Percentiles rank a stretch among this genome's conserved stretches.
These are phyloP conservation scores for Mycena alexandri DNA, from an alignment of 768 basidiomycete species.

Conservation along the genomic window DNA sequence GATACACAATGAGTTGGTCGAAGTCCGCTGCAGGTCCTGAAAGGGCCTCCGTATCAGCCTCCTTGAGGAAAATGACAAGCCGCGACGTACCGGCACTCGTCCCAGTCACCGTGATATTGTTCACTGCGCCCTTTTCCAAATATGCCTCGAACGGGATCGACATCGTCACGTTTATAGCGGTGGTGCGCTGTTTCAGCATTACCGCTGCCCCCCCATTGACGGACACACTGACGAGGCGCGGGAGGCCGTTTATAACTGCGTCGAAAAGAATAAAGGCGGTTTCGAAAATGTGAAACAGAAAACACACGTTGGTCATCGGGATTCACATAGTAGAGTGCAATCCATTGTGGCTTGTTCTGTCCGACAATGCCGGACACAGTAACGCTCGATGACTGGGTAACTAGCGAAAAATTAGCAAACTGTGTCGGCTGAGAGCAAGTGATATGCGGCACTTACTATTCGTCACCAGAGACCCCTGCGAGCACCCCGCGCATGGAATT, in stretches of 20 bases:
- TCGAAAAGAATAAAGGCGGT: too few species aligned
- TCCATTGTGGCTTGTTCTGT: conserved; percentile 26
- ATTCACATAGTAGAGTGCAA: conserved; percentile 31
- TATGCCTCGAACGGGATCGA: conserved; percentile 29
- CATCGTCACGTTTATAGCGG: conserved; percentile 28
- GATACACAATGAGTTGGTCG: conserved; percentile 26
- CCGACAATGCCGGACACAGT: conserved; percentile 25
- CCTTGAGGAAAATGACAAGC: conserved; percentile 6
- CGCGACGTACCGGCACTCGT: conserved; percentile 25
- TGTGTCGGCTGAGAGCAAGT: too few species aligned
- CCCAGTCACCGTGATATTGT: conserved; percentile 29
- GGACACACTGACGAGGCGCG: conserved; percentile 29
- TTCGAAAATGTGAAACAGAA: too few species aligned
- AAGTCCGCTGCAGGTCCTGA: conserved; percentile 31
- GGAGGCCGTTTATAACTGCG: conserved; percentile 28
- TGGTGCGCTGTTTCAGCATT: conserved; percentile 32
- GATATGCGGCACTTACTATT: conserved; percentile 24
- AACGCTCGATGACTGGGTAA: conserved; percentile 26
- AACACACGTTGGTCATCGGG: conserved; percentile 29
- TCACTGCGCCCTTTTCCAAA: conserved; percentile 27
- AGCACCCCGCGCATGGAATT: conserved; percentile 26
- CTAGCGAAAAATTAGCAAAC: conserved; percentile 23
- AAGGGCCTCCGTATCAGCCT: conserved; percentile 11
- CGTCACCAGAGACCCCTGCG: conserved; percentile 22
- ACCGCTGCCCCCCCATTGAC: conserved; percentile 24